Base-by-base conservation (phyloP, 2,329 filamentous ascomycete genomes). In the Rhynchosporium secalis region DNA sequence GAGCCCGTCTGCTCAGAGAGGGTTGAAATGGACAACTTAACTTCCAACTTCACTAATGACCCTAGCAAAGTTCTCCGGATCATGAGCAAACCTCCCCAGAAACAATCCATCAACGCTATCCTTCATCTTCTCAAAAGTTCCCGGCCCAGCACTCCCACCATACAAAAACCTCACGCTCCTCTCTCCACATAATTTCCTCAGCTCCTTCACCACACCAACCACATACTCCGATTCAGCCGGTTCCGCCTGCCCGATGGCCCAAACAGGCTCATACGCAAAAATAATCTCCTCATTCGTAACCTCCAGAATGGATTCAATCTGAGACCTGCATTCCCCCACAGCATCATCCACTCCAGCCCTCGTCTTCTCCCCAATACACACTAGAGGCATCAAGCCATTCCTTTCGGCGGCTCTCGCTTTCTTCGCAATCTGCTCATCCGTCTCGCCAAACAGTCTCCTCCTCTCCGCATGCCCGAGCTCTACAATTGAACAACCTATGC, bases 231-330 rank as follows among this genome's bases (percentile, higher is more conserved):
- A 83, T 7, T 82, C 82, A 0, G 91, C 91, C 2, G 91, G 91
- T 70, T 87, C 79, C 1, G 82, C 78, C 9, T 90, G 87, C 0
- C 91, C 91, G 75, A 95, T 96, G 0, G 91, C 91, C 91, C 91
- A 96, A 1, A 95, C 90, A 7, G 91, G 91, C 78, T 96, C 91
- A 72, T 96, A 96, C 0, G 91, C 91, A 62, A 96, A 81, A 6
- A 94, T 83, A 4, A 95, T 82, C 54, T 92, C 87, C 0, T 86
- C 43, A 15, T 60, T 47, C 7, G 94, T 78, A 0, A 80, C 82
- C 0, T 77, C 77, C 57, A 95, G 73, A 2, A 91, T 85, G 1
- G 84, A 78, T 45, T 80, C 79, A 61, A 96, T 80, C 75, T 94
- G 90, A 4, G 78, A 76, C 41, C 77, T 79, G 70, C 90, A 90